Percentiles rank a stretch among this genome's conserved stretches.
phyloP scores from a whole-genome alignment of 345 rosid genomes.

The Populus davidiana region DNA sequence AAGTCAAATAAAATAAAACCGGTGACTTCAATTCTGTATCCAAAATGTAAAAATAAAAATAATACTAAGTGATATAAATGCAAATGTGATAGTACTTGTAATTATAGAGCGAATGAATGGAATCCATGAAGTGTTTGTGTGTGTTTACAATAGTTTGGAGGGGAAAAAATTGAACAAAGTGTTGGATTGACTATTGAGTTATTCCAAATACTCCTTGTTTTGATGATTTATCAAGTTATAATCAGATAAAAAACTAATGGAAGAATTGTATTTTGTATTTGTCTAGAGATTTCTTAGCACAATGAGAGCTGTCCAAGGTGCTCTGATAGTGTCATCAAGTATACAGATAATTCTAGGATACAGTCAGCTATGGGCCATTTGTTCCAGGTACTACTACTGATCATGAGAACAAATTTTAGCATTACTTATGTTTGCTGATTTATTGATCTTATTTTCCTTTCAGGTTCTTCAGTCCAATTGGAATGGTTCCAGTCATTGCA shows the following conservation, averaged over 20 bases:
- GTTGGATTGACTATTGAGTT: neutral
- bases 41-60: no score
- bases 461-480: constrained; percentile 98
- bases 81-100: neutral
- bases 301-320: constrained; percentile 99
- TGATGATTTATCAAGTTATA: neutral
- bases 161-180: neutral
- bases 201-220: neutral
- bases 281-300: constrained; percentile 79
- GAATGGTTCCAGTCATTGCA: constrained; percentile 96
- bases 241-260: neutral
- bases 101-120: neutral
- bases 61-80: neutral
- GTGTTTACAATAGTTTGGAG: neutral
- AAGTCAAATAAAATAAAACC: neutral
- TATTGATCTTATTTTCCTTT: neutral
- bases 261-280: constrained; percentile 1
- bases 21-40: no score
- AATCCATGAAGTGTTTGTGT: neutral
- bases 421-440: neutral
- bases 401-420: neutral
- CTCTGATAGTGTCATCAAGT: constrained; percentile 90
- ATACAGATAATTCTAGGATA: constrained; percentile 89
- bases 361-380: constrained; percentile 94
- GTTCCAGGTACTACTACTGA: constrained; percentile 62